Conservation (phyloP, 164 flowering plant species). For the Dillenia suffruticosa region DNA sequence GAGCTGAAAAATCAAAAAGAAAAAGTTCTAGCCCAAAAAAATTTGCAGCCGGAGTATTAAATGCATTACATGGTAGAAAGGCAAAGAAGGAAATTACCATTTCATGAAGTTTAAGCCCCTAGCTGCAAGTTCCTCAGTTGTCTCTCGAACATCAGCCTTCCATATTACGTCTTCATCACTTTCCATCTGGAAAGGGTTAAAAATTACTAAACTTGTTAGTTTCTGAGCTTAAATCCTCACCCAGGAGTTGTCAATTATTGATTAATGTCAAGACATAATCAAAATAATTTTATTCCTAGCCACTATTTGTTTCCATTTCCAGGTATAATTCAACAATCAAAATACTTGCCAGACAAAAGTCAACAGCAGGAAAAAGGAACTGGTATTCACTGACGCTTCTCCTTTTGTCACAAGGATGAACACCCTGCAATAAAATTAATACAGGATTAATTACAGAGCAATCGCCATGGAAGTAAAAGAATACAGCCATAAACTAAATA, state of each 20-base stretch:
- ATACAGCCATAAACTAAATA: too few species aligned
- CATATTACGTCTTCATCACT: constrained; percentile 71
- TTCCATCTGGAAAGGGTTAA: constrained; percentile 55
- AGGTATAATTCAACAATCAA: not conserved
- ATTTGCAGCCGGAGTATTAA: too few species aligned
- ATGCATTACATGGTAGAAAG: not conserved
- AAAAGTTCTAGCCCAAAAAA: too few species aligned
- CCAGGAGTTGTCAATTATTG: not conserved
- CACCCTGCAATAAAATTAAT: constrained; percentile 50
- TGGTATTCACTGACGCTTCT: constrained; percentile 67
- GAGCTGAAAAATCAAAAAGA: too few species aligned
- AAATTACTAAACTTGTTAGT: too few species aligned
- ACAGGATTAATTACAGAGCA: too few species aligned
- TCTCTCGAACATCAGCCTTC: constrained; percentile 74
- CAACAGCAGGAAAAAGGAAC: constrained; percentile 80
- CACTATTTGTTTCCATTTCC: not conserved
- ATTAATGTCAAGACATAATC: not conserved
- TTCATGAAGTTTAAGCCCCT: constrained; percentile 77
- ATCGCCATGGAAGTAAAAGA: too few species aligned
- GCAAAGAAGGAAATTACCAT: constrained; percentile 38
- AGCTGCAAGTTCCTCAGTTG: constrained; percentile 68
- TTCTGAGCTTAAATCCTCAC: too few species aligned
- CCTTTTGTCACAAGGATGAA: constrained; percentile 89
- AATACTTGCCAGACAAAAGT: constrained; percentile 79
- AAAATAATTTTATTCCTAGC: not conserved